Evolutionary conservation across 2,329 filamentous ascomycete species (phyloP), one percentile per base, ranked within the genome.

Genomic region (Diaporthe caulivora): DNA sequence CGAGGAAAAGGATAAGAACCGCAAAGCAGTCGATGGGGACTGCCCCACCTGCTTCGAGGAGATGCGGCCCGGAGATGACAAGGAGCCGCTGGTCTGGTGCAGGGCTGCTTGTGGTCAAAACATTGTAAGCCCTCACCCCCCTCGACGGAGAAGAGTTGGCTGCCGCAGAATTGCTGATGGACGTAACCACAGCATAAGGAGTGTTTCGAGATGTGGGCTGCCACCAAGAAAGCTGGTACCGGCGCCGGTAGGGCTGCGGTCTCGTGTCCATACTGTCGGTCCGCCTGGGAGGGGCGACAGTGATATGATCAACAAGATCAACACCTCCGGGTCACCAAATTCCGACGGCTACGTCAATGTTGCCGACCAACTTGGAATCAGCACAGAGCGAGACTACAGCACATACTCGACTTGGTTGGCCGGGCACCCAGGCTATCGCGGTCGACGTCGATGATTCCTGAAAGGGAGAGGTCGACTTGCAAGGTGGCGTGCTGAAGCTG

Each of bases 261-360:
- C 21, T 91, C 89, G 0, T 92, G 91, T 76, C 91, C 91, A 0
- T 89, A 90, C 77, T 92, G 91, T 74, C 87, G 90, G 17, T 88
- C 87, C 17, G 78, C 79, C 1, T 92, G 91, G 91, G 82, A 87
- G 76, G 76, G 85, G 82, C 1, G 86, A 87, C 26, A 81, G 84
- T 26, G 81, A 82, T 3, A 78, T 83, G 75, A 80, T 87, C 10
- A 83, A 83, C 47, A 84, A 82, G 44, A 84, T 89, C 31, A 82
- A 82, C 62, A 86, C 84, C 75, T 81, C 80, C 0, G 83, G 86
- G 3, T 78, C 78, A 7, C 75, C 82, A 0, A 84, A 83, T 31
- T 78, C 65, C 3, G 89, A 91, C 47, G 91, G 91, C 0, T 92
- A 92, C 76, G 82, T 91, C 60, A 92, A 92, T 78, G 87, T 92